Evolutionary conservation across 164 flowering plant species (phyloP).

Genomic region (Cinnamomum chago): DNA sequence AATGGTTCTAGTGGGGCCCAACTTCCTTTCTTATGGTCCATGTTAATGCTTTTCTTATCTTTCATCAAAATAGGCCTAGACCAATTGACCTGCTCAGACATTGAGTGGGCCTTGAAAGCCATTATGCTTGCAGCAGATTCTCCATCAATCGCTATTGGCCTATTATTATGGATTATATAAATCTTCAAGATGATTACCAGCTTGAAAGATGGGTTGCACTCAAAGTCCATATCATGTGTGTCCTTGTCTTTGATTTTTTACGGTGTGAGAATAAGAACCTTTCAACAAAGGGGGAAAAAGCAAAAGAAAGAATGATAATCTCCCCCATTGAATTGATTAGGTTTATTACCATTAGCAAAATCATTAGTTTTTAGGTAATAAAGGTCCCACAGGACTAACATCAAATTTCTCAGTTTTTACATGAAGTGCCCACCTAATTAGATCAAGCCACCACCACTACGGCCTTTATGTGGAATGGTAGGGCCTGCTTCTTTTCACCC

Average conservation of each 20-base stretch:
- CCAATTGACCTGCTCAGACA: too few relatives aligned
- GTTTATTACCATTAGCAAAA: background rate
- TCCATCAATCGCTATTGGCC: too few relatives aligned
- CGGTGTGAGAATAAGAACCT: background rate
- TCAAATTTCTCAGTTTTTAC: background rate
- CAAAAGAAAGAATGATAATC: background rate
- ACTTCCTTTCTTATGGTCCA: too few relatives aligned
- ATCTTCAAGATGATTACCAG: background rate
- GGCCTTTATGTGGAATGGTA: background rate
- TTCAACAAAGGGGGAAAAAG: background rate
- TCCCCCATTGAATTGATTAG: background rate
- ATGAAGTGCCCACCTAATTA: background rate
- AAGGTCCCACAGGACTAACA: background rate
- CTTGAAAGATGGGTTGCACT: background rate
- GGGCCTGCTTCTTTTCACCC: conserved; percentile 6
- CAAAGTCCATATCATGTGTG: conserved; percentile 6
- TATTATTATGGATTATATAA: too few relatives aligned
- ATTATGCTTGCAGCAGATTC: too few relatives aligned
- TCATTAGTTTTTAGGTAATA: background rate
- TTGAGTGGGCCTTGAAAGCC: too few relatives aligned
- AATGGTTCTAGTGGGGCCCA: too few relatives aligned
- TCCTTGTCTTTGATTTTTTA: background rate
- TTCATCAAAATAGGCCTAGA: too few relatives aligned
- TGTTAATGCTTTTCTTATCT: too few relatives aligned
- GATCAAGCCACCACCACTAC: conserved; percentile 2